These are phyloP conservation scores for Hygrophorus russula DNA, from an alignment of 768 basidiomycete species.

Conservation along the genomic window DNA sequence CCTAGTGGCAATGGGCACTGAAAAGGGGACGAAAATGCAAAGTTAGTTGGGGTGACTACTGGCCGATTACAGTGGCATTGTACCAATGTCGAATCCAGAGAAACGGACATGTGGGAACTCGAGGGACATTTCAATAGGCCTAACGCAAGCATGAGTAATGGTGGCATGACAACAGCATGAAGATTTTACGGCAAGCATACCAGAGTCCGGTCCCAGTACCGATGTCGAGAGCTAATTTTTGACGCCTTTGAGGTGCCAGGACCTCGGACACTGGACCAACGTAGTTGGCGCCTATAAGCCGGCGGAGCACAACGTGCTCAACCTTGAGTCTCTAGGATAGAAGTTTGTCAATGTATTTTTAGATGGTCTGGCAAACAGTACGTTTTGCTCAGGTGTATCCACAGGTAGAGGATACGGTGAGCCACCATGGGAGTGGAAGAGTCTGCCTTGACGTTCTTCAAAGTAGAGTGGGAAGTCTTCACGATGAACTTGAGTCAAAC, in stretches of 20 bases:
- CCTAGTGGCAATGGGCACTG: constrained; percentile 65
- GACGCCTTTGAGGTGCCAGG: constrained; percentile 29
- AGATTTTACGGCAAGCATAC: constrained; percentile 25
- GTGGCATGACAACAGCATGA: constrained; percentile 9
- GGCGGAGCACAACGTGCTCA: constrained; percentile 36
- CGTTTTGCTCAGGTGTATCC: constrained; percentile 59
- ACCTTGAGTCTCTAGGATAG: constrained; percentile 37
- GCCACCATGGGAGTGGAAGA: constrained; percentile 55
- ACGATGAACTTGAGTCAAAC: constrained; percentile 5
- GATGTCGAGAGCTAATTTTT: constrained; percentile 55
- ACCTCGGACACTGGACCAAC: constrained; percentile 48
- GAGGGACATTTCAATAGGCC: constrained; percentile 66
- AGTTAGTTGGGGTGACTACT: constrained; percentile 6
- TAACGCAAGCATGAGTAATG: constrained; percentile 17
- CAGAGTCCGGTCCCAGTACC: constrained; percentile 69
- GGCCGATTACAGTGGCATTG: constrained; percentile 13
- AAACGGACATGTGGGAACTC: constrained; percentile 56
- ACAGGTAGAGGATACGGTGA: constrained; percentile 67
- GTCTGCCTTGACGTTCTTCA: constrained; percentile 41
- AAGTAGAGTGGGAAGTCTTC: constrained; percentile 56
- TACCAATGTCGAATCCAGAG: constrained; percentile 70
- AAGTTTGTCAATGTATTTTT: constrained; percentile 4
- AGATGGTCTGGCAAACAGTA: constrained; percentile 16
- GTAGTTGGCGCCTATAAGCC: constrained; percentile 44
- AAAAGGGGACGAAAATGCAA: constrained; percentile 3